Evolutionary conservation across 2,329 filamentous ascomycete genomes (phyloP), one percentile per base, ranked within the genome.

Genomic region (Ascochyta pisi): DNA sequence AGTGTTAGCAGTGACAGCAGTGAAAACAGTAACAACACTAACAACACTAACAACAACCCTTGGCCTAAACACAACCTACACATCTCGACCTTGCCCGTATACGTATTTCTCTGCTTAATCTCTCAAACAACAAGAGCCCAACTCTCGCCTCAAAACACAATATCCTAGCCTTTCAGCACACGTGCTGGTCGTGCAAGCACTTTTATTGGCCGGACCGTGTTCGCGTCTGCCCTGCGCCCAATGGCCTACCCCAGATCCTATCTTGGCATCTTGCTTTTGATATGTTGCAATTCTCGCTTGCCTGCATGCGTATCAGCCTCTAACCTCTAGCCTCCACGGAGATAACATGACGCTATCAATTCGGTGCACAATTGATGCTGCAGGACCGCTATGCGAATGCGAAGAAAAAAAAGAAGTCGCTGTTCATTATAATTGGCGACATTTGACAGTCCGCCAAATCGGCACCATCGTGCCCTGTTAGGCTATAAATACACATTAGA

Each of bases 401-500:
- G 38, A 31, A 29, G 4, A 12, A 19, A 2, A 19, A 42, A 15
- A 43, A 26, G 38, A 29, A 13, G 22, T 23, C 49, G 7, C 39
- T 45, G 49, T 39, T 51, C 48, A 51, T 51, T 51, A 51, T 27
- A 50, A 50, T 29, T 22, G 27, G 19, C 41, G n/a, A 24, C 41
- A 19, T 29, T 39, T 27, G 19, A 45, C 35, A 40, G 41, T 9
- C 19, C 49, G 34, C 26, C 40, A 23, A 22, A 29, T 33, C 37
- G 37, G 50, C 43, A 24, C 33, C 34, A 34, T 38, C 39, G 24
- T 40, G 45, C 46, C 24, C 39, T 46, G 29, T 47, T 34, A 38
- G 3, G 40, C 37, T 56, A 56, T 51, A 38, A 56, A 48, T 57
- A 57, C 48, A 57, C 15, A 35, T 26, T 34, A 51, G 48, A 57